phyloP scores from a whole-genome alignment of 345 rosid genomes.

The Hirschfeldia incana region DNA sequence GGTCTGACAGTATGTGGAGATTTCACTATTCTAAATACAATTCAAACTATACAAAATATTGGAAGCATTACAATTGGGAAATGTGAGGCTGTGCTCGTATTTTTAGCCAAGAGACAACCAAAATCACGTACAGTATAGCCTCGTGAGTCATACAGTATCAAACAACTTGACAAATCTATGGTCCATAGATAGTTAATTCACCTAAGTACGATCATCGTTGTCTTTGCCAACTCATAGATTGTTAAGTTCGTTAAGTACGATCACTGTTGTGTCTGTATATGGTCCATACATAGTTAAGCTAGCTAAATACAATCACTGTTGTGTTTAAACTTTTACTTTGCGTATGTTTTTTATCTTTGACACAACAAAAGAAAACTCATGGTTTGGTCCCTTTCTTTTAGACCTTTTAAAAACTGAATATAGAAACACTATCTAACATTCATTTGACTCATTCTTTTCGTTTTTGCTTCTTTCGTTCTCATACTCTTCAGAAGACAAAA shows the following conservation, averaged over 20 bases:
- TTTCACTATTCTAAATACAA: constrained; percentile 11
- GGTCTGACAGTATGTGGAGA: constrained; percentile 16
- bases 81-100: constrained; percentile 5
- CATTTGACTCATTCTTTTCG: background rate
- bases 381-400: background rate
- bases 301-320: background rate
- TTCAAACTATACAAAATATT: background rate
- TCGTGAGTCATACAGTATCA: constrained; percentile 32
- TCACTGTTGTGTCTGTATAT: background rate
- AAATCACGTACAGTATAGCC: constrained; percentile 24
- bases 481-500: background rate
- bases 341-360: background rate
- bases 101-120: constrained; percentile 15
- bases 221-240: background rate
- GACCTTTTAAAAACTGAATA: background rate
- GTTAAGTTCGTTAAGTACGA: background rate
- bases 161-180: background rate
- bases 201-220: background rate
- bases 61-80: constrained; percentile 32
- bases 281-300: constrained; percentile 5
- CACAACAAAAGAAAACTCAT: constrained; percentile 9
- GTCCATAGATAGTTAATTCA: background rate
- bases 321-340: constrained; percentile 6
- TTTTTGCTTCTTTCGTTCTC: constrained; percentile 6
- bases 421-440: background rate